Conservation (phyloP, 768 basidiomycete genomes). For the Punctularia strigosozonata region DNA sequence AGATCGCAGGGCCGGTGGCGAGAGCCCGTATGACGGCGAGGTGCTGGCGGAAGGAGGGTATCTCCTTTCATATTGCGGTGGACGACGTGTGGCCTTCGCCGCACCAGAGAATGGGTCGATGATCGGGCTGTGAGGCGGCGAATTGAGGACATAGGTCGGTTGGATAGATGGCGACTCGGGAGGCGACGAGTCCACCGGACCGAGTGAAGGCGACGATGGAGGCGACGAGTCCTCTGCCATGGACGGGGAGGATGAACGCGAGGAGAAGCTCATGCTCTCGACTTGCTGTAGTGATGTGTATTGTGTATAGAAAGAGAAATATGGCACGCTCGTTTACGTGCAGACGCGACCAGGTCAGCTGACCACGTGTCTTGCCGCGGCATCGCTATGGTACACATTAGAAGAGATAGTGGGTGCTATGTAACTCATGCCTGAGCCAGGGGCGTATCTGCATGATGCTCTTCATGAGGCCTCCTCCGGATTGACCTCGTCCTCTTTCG, state of each 20-base stretch:
- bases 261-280: not conserved
- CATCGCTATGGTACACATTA: too few species aligned
- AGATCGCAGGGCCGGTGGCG: too few species aligned
- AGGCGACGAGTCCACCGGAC: conserved; percentile 25
- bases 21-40: too few species aligned
- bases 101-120: conserved; percentile 58
- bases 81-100: conserved; percentile 31
- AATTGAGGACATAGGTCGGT: conserved; percentile 13
- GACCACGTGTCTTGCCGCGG: too few species aligned
- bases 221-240: conserved; percentile 30
- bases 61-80: conserved; percentile 34
- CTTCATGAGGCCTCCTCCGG: not conserved
- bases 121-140: conserved; percentile 12
- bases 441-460: not conserved
- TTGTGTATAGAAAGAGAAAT: not conserved
- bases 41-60: too few species aligned
- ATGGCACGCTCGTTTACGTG: too few species aligned
- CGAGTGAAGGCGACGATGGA: conserved; percentile 33
- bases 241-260: conserved; percentile 21
- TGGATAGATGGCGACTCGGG: conserved; percentile 19
- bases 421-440: too few species aligned
- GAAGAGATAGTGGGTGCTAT: too few species aligned
- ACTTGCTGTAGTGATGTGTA: not conserved
- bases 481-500: not conserved
- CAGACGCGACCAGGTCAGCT: too few species aligned